A percentile compares a stretch with the other conserved stretches of the same genome.
Evolutionary conservation across 495 filamentous ascomycete species (phyloP).

Genomic region (Penicillium macrosclerotiorum): DNA sequence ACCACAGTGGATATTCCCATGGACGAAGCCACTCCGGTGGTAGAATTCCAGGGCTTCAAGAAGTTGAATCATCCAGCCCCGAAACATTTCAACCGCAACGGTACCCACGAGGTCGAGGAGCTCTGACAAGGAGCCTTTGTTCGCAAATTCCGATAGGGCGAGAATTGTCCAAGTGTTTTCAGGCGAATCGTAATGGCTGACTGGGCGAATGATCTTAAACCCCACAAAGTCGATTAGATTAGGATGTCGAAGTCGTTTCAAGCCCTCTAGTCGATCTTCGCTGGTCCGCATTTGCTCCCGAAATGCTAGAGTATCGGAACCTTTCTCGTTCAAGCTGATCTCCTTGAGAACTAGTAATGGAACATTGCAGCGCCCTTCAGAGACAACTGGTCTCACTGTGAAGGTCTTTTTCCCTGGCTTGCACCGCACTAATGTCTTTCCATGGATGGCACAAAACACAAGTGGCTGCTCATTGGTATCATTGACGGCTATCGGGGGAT

Average conservation of each 20-base stretch:
- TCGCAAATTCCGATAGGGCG: constrained; percentile 72
- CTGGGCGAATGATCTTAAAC: constrained; percentile 64
- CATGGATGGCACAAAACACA: constrained; percentile 62
- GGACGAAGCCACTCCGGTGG: constrained; percentile 77
- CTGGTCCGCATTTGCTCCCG: constrained; percentile 53
- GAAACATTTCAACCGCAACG: constrained; percentile 68
- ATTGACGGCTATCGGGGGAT: constrained; percentile 61
- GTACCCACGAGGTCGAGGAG: constrained; percentile 73
- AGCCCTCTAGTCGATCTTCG: constrained; percentile 71
- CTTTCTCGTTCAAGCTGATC: constrained; percentile 35
- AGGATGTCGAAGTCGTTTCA: constrained; percentile 73
- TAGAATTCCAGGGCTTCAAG: constrained; percentile 85
- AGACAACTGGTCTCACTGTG: constrained; percentile 63
- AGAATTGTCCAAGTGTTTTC: constrained; percentile 69
- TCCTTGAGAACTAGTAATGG: constrained; percentile 70
- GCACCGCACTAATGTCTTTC: constrained; percentile 58
- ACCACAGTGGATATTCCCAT: constrained; percentile 71
- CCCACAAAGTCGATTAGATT: constrained; percentile 76
- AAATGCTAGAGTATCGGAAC: constrained; percentile 47
- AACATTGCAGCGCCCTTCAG: constrained; percentile 44
- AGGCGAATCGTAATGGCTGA: constrained; percentile 21
- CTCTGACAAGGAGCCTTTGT: constrained; percentile 79
- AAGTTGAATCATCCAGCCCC: constrained; percentile 85
- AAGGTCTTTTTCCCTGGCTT: constrained; percentile 57
- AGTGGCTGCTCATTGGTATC: constrained; percentile 55